Evolutionary conservation across 108 stramenopile genomes (phyloP).

Genomic region (Fragilaria crotonensis): DNA sequence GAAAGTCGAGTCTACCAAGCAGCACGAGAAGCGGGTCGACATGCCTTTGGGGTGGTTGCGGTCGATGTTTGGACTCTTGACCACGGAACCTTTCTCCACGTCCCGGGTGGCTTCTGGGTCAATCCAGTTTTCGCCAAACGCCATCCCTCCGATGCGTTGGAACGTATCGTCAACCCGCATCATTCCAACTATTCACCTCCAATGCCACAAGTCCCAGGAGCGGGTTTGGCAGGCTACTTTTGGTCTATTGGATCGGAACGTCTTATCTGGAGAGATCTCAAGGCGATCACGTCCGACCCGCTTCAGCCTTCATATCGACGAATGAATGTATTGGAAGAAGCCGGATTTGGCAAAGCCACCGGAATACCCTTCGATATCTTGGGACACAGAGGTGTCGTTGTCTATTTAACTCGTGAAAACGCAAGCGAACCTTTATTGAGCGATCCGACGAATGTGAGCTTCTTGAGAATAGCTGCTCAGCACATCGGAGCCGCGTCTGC

Average conservation of each 20-base stretch:
- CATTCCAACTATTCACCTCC: slow-evolving; percentile 12
- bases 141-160: slow-evolving; percentile 4
- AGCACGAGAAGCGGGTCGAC: background rate
- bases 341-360: slow-evolving; percentile 18
- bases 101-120: slow-evolving; percentile 11
- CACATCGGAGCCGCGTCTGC: slow-evolving; percentile 32
- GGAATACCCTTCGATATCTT: slow-evolving; percentile 11
- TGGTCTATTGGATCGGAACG: slow-evolving; percentile 15
- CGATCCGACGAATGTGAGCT: slow-evolving; percentile 11
- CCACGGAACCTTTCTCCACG: slow-evolving; percentile 1
- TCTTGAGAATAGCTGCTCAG: slow-evolving; percentile 21
- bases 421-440: slow-evolving; percentile 11
- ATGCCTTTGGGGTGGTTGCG: slow-evolving; percentile 8
- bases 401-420: slow-evolving; percentile 22
- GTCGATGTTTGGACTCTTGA: slow-evolving; percentile 18
- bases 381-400: slow-evolving; percentile 27
- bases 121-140: background rate
- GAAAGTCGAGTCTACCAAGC: slow-evolving; percentile 2
- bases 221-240: slow-evolving; percentile 28
- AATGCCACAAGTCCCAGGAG: slow-evolving; percentile 19
- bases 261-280: slow-evolving; percentile 18
- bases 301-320: slow-evolving; percentile 9
- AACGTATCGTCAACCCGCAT: slow-evolving; percentile 9
- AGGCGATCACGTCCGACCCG: slow-evolving; percentile 15
- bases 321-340: slow-evolving; percentile 7